A percentile compares a stretch with the other conserved stretches of the same genome.
phyloP scores from a whole-genome alignment of 2,329 filamentous ascomycete species.

The Podosphaera fusca region DNA sequence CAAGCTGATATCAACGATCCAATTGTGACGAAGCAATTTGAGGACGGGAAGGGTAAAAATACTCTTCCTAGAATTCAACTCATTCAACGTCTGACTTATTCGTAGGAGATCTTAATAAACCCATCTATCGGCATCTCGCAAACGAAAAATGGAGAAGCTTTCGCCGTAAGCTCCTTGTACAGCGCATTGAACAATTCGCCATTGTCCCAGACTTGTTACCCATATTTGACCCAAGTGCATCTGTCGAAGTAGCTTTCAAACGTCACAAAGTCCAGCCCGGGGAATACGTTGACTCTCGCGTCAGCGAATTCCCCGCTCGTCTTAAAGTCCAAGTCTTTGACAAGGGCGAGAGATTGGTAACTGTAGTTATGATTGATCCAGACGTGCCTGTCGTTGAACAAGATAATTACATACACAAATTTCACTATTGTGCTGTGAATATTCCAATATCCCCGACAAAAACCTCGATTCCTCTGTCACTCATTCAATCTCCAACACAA shows the following conservation, averaged over 20 bases:
- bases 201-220: slow-evolving; percentile 77
- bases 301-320: slow-evolving; percentile 51
- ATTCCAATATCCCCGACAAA: slow-evolving; percentile 37
- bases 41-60: slow-evolving; percentile 61
- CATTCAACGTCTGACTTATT: slow-evolving; percentile 8
- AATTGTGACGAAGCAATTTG: slow-evolving; percentile 74
- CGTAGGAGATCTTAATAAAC: slow-evolving; percentile 80
- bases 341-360: slow-evolving; percentile 57
- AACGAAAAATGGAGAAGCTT: slow-evolving; percentile 72
- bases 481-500: slow-evolving; percentile 33
- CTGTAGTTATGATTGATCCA: slow-evolving; percentile 65
- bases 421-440: slow-evolving; percentile 68
- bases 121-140: slow-evolving; percentile 80
- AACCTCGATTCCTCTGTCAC: slow-evolving; percentile 40
- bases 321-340: slow-evolving; percentile 73
- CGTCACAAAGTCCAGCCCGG: slow-evolving; percentile 49
- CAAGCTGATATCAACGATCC: slow-evolving; percentile 89
- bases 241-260: slow-evolving; percentile 65
- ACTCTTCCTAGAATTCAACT: neutral
- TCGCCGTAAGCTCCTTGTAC: slow-evolving; percentile 54
- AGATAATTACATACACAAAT: slow-evolving; percentile 58
- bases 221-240: slow-evolving; percentile 51
- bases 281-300: slow-evolving; percentile 48
- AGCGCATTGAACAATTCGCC: slow-evolving; percentile 69
- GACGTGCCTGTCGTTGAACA: slow-evolving; percentile 63